These are phyloP conservation scores for Saposhnikovia divaricata DNA, from an alignment of 129 eudicot species.

Conservation along the genomic window DNA sequence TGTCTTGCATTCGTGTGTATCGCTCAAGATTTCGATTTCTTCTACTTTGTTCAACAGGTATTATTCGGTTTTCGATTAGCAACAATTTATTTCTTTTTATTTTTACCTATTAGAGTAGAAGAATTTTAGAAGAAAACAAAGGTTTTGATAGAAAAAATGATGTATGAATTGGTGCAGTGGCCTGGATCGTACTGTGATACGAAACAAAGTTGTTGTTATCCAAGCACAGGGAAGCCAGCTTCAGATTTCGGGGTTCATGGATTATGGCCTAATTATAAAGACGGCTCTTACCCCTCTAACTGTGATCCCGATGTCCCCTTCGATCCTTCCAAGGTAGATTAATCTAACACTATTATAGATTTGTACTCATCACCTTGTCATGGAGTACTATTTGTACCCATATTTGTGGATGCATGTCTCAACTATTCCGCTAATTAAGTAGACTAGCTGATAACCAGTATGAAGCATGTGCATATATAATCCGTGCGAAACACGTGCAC, in stretches of 20 bases:
- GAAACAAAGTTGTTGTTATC: slow-evolving; percentile 61
- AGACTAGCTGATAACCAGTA: no score
- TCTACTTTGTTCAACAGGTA: slow-evolving; percentile 53
- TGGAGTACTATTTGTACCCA: neutral
- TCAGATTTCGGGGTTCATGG: slow-evolving; percentile 79
- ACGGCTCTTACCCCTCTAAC: slow-evolving; percentile 64
- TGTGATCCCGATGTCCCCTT: slow-evolving; percentile 54
- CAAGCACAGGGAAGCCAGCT: slow-evolving; percentile 69
- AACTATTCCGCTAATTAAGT: neutral
- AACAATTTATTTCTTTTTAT: no score
- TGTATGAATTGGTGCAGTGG: slow-evolving; percentile 40
- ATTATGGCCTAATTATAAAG: slow-evolving; percentile 68
- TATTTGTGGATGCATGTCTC: neutral
- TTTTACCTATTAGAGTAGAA: no score
- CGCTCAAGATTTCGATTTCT: slow-evolving; percentile 40
- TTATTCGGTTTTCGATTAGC: neutral
- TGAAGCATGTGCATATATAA: no score
- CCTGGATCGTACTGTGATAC: slow-evolving; percentile 73
- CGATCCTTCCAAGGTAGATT: slow-evolving; percentile 49
- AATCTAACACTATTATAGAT: no score
- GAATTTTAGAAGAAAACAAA: no score
- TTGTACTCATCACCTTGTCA: neutral
- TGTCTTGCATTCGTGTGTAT: slow-evolving; percentile 11
- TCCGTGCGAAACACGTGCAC: no score
- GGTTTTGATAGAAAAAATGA: neutral